These are phyloP conservation scores for Metarhizium guizhouense DNA, from an alignment of 2,329 filamentous ascomycete genomes.

Conservation along the genomic window DNA sequence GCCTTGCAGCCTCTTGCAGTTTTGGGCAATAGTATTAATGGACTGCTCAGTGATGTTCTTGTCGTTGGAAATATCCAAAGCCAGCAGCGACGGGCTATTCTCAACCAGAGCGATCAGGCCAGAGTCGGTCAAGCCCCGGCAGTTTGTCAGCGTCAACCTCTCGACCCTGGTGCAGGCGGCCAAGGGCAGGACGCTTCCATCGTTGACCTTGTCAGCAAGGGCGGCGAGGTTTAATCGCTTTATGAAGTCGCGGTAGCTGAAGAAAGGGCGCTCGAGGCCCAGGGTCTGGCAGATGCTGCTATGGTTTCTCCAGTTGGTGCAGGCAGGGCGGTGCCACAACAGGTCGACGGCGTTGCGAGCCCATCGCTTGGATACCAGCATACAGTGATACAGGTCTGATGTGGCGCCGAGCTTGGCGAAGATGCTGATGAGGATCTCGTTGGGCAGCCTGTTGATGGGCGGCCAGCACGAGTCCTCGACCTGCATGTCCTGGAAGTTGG, in stretches of 20 bases:
- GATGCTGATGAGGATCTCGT: constrained; percentile 88
- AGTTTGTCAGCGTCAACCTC: constrained; percentile 85
- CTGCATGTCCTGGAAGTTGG: constrained; percentile 66
- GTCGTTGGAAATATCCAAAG: constrained; percentile 81
- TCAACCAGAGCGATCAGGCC: constrained; percentile 73
- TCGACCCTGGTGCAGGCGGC: constrained; percentile 83
- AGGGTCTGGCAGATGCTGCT: constrained; percentile 74
- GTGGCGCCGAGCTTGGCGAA: constrained; percentile 75
- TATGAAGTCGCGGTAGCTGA: constrained; percentile 82
- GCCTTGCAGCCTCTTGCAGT: constrained; percentile 80
- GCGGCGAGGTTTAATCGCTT: constrained; percentile 84
- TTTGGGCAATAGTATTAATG: constrained; percentile 65
- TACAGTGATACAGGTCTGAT: constrained; percentile 72
- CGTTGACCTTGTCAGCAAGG: constrained; percentile 66
- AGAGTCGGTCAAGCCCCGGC: constrained; percentile 72
- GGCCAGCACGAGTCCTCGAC: constrained; percentile 60
- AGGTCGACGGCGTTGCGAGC: constrained; percentile 85
- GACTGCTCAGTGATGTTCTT: constrained; percentile 78
- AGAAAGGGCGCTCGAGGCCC: constrained; percentile 64
- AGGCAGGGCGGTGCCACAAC: constrained; percentile 89
- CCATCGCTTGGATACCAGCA: constrained; percentile 94
- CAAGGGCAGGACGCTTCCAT: constrained; percentile 80
- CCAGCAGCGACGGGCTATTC: constrained; percentile 72
- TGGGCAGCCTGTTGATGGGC: constrained; percentile 79
- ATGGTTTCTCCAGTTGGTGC: constrained; percentile 78